A percentile compares a stretch with the other conserved stretches of the same genome.
Conservation (phyloP, 2,329 filamentous ascomycete genomes). For the Hymenoscyphus linearis region DNA sequence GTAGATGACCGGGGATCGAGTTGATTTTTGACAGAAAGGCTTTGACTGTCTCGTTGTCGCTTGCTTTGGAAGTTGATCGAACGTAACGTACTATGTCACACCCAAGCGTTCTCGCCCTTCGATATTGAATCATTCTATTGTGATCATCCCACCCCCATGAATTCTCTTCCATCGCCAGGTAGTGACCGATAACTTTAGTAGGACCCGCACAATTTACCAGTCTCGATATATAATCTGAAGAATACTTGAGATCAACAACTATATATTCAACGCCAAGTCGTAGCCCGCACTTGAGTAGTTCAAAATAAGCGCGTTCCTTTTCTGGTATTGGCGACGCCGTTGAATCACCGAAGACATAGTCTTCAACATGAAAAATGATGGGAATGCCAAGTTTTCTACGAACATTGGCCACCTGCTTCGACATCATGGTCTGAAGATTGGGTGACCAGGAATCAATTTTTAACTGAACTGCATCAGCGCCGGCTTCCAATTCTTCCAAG, state of each 20-base stretch:
- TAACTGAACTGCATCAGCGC: conserved; percentile 55
- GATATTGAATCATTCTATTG: conserved; percentile 43
- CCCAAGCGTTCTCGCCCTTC: conserved; percentile 44
- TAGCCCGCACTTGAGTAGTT: conserved; percentile 57
- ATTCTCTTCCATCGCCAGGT: conserved; percentile 34
- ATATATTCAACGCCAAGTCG: conserved; percentile 62
- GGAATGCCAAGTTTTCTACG: conserved; percentile 51
- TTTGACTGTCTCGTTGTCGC: conserved; percentile 42
- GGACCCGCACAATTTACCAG: conserved; percentile 44
- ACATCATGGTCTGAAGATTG: conserved; percentile 44
- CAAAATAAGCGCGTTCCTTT: conserved; percentile 42
- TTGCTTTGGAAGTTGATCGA: conserved; percentile 42
- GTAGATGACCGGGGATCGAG: conserved; percentile 24
- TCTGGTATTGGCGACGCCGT: conserved; percentile 17
- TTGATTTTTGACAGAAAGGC: conserved; percentile 26
- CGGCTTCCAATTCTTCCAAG: conserved; percentile 49
- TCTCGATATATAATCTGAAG: conserved; percentile 39
- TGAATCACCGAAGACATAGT: conserved; percentile 32
- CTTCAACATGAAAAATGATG: conserved; percentile 53
- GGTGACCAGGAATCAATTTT: conserved; percentile 53
- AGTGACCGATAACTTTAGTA: conserved; percentile 50
- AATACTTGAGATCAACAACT: conserved; percentile 55
- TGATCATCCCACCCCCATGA: conserved; percentile 43
- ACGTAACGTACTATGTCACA: conserved; percentile 53
- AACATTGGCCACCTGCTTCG: conserved; percentile 51